These are phyloP conservation scores for Trichoderma brevicompactum DNA, from an alignment of 2,329 filamentous ascomycete genomes.

Conservation along the genomic window DNA sequence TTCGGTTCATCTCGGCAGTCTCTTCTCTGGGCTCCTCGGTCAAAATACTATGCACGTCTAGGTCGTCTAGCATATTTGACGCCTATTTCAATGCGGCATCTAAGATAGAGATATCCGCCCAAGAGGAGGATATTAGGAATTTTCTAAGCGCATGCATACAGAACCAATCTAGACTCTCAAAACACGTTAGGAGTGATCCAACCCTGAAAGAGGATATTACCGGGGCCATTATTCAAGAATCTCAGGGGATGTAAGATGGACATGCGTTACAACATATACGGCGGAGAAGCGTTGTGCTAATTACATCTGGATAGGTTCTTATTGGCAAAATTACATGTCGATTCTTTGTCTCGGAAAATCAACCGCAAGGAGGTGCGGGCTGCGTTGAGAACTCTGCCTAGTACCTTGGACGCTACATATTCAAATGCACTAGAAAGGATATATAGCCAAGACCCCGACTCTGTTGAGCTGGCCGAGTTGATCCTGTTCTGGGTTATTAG, in stretches of 20 bases:
- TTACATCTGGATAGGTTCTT: not conserved
- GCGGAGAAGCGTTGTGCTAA: not conserved
- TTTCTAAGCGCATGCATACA: not conserved
- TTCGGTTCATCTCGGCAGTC: conserved; percentile 1
- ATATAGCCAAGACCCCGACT: conserved; percentile 1
- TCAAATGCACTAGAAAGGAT: conserved; percentile 10
- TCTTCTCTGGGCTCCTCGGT: not conserved
- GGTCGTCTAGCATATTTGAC: conserved; percentile 6
- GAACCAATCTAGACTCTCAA: not conserved
- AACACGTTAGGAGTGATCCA: not conserved
- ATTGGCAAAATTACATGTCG: conserved; percentile 7
- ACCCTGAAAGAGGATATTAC: not conserved
- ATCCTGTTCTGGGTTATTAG: conserved; percentile 20
- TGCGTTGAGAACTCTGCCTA: not conserved
- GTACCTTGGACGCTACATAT: conserved; percentile 10
- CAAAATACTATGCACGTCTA: conserved; percentile 10
- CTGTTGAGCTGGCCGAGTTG: conserved; percentile 17
- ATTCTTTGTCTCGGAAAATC: conserved; percentile 1
- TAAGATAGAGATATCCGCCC: conserved; percentile 4
- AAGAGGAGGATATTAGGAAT: not conserved
- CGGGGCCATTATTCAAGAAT: not conserved
- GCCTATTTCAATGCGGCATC: not conserved
- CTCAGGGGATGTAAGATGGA: conserved; percentile 7
- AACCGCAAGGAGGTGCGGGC: not conserved
- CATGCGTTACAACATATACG: too few relatives aligned